Evolutionary conservation across 139 green algal genomes (phyloP).

Genomic region (Coccomyxa sp.): DNA sequence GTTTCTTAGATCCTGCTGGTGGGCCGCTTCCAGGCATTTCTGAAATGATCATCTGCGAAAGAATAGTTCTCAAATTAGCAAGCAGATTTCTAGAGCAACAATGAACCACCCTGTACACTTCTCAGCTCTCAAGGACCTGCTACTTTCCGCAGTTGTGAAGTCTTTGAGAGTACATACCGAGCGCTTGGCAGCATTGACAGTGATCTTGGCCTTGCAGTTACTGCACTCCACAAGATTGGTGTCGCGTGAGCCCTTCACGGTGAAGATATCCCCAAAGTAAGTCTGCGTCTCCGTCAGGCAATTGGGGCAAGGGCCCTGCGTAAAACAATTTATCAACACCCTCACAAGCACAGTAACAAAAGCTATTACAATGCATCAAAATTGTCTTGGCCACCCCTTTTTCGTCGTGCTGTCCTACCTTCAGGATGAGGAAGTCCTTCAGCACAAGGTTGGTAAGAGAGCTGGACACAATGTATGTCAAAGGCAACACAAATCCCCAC

Average conservation of each 20-base stretch:
- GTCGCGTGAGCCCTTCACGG: constrained; percentile 61
- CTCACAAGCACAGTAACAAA: neutral
- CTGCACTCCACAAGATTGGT: constrained; percentile 59
- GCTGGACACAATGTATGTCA: constrained; percentile 70
- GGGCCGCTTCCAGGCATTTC: no score
- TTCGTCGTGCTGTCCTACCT: constrained; percentile 7
- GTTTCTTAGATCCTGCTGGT: no score
- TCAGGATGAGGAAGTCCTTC: constrained; percentile 75
- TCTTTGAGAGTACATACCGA: constrained; percentile 34
- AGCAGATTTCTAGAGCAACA: no score
- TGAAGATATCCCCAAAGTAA: constrained; percentile 88
- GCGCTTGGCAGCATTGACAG: constrained; percentile 63
- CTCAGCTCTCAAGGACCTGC: no score
- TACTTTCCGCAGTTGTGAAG: neutral
- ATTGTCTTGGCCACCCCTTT: neutral
- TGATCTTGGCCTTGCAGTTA: constrained; percentile 66
- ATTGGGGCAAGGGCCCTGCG: constrained; percentile 65
- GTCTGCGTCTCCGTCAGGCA: constrained; percentile 64
- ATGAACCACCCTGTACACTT: no score
- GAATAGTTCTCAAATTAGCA: no score
- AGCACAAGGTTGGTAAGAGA: constrained; percentile 80
- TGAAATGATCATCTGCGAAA: no score
- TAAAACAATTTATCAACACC: neutral
- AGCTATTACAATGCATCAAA: neutral
- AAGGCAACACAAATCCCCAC: constrained; percentile 81